These are phyloP conservation scores for Epichloe baconii DNA, from an alignment of 2,329 filamentous ascomycete species.

Conservation along the genomic window DNA sequence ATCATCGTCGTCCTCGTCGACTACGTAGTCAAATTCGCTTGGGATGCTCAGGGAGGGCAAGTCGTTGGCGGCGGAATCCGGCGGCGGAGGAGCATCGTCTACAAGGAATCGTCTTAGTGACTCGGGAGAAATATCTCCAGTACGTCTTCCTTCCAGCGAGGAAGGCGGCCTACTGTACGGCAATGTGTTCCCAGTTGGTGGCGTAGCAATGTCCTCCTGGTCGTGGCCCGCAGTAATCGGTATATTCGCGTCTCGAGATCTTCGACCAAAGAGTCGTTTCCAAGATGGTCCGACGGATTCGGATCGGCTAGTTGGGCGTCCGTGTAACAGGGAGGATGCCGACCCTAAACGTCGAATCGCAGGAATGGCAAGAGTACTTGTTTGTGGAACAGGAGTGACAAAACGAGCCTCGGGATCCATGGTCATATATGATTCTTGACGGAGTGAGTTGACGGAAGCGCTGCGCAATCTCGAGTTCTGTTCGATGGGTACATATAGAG, in stretches of 20 bases:
- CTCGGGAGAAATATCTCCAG: conserved; percentile 42
- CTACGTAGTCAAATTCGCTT: conserved; percentile 23
- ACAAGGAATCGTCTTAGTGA: conserved; percentile 38
- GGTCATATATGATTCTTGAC: conserved; percentile 50
- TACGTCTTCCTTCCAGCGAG: conserved; percentile 27
- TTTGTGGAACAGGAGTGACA: conserved; percentile 50
- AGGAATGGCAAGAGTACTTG: conserved; percentile 18
- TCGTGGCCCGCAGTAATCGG: not conserved
- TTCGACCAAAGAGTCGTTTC: conserved; percentile 38
- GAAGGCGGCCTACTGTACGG: not conserved
- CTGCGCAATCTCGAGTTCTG: conserved; percentile 46
- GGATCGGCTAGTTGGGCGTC: conserved; percentile 31
- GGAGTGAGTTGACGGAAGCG: conserved; percentile 49
- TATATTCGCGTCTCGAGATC: not conserved
- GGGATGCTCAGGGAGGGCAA: conserved; percentile 21
- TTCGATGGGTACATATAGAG: conserved; percentile 68
- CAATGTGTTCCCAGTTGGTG: not conserved
- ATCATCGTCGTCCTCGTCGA: conserved; percentile 39
- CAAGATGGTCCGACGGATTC: conserved; percentile 36
- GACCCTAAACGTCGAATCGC: conserved; percentile 16
- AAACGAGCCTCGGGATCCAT: conserved; percentile 71
- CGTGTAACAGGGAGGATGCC: conserved; percentile 17
- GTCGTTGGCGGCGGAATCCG: conserved; percentile 15
- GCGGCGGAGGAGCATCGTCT: conserved; percentile 27
- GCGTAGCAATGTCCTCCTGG: not conserved